Base-by-base conservation (phyloP, 73 alveolate genomes). In the Effrenium voratum region DNA sequence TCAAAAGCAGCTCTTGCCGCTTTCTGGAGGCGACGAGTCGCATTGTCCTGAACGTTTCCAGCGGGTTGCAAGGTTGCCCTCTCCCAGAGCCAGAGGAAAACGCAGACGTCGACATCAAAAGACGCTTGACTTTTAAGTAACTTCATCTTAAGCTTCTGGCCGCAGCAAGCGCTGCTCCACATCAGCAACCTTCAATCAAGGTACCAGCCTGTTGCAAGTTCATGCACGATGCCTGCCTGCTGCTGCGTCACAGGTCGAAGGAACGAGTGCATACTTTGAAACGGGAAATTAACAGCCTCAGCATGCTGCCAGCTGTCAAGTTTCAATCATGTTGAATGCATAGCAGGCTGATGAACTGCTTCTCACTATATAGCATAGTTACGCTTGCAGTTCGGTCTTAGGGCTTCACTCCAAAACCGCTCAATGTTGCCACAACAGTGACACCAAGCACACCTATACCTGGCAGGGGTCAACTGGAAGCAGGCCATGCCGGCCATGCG, bases 191-290 rank as follows among this genome's bases (percentile, higher is more conserved):
- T 77, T 57, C 8, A 8, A 12, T 8, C 26, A 52, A 12, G 63
- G 26, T 52, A 8, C 63, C 63, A 47, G n/a, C 49, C 46, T 36
- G 82, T n/a, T 32, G n/a, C 26, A 24, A 19, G n/a, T 30, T n/a
- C n/a, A n/a, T n/a, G 68, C 32, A 70, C 10, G 63, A 52, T 52
- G 63, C 49, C 22, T 68, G 82, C 82, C 87, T 90, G 97, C 76
- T 90, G 97, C 87, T 92, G 98, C 40, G 98, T 92, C 76, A 92
- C 98, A 16, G 98, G 98, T 34, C 98, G 98, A 47, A 92, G 98
- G 44, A 92, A 92, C 22, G 98, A 92, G 59, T 92, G 98, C 98
- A 92, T 92, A 44, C 98, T 92, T 46, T 92, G 90, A 57, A 92
- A 92, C 82, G 98, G 98, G 49, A 92, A 92, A 70, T 92, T 92